Evolutionary conservation across 176 grass and related monocot genomes (phyloP).

Genomic region (Alopecurus myosuroides): DNA sequence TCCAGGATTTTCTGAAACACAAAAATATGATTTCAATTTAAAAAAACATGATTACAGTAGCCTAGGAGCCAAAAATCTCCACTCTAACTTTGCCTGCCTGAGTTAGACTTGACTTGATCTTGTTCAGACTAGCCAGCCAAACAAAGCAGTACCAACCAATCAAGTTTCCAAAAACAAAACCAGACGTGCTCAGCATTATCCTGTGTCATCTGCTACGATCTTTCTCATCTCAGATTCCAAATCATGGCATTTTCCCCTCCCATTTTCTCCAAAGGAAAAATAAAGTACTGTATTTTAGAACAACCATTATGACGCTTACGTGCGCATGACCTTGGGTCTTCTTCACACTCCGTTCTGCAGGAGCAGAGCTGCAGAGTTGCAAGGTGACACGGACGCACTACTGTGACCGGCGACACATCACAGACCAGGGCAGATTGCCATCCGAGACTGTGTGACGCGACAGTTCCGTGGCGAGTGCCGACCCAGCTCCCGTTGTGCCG

Average conservation of each 20-base stretch:
- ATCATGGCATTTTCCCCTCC: too few species aligned
- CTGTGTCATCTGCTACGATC: not conserved
- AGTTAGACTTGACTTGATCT: conserved; percentile 20
- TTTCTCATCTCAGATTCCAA: too few species aligned
- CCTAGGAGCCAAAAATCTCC: too few species aligned
- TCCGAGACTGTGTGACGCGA: not conserved
- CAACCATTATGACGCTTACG: not conserved
- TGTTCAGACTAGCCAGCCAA: not conserved
- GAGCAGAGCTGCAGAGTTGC: not conserved
- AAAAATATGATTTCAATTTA: too few species aligned
- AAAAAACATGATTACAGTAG: too few species aligned
- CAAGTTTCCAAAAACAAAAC: not conserved
- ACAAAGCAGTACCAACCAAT: not conserved
- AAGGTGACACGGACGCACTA: not conserved
- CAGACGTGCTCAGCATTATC: not conserved
- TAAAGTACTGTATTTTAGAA: too few species aligned
- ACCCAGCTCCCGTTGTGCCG: conserved; percentile 20
- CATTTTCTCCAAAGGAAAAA: too few species aligned
- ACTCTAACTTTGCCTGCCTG: not conserved
- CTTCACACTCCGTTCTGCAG: not conserved
- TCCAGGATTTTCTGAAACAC: too few species aligned
- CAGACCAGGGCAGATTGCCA: not conserved
- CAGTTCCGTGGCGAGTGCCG: not conserved
- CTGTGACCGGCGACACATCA: not conserved
- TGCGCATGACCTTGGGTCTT: not conserved